Conservation (phyloP, 225 moss, liverwort and hornwort species). For the Antitrichia curtipendula region DNA sequence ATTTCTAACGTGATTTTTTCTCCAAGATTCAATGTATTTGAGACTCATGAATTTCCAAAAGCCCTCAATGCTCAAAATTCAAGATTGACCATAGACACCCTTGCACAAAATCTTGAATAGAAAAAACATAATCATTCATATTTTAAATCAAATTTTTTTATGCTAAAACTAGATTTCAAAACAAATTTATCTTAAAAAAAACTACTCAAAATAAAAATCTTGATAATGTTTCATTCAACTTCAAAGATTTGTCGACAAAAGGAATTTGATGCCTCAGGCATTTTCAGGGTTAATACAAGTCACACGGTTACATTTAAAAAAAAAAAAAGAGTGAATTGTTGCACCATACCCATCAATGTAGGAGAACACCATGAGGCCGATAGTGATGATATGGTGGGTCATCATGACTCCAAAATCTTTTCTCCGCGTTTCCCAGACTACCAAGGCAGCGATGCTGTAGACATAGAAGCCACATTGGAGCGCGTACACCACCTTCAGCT, state of each 20-base stretch:
- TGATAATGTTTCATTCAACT: not conserved
- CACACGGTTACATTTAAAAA: rapidly evolving
- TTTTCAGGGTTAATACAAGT: not conserved
- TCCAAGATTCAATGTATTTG: no score
- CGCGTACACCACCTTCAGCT: slow-evolving; percentile 55
- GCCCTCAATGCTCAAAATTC: not conserved
- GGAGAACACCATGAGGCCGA: slow-evolving; percentile 60
- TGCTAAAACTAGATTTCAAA: not conserved
- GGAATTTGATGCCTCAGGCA: rapidly evolving
- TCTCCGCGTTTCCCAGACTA: slow-evolving; percentile 74
- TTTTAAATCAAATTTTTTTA: not conserved
- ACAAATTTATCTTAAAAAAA: rapidly evolving
- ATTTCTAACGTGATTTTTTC: no score
- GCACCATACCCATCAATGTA: slow-evolving; percentile 49
- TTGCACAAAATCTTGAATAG: not conserved
- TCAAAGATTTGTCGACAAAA: not conserved
- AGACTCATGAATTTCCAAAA: no score
- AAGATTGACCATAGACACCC: not conserved
- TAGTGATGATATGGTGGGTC: slow-evolving; percentile 76
- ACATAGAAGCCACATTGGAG: slow-evolving; percentile 74
- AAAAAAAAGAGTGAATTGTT: not conserved
- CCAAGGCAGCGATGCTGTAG: slow-evolving; percentile 52
- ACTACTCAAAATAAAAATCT: not conserved
- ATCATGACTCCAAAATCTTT: slow-evolving; percentile 86
- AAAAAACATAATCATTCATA: not conserved